Base-by-base conservation (phyloP, 768 basidiomycete species). In the Amanita rubescens region DNA sequence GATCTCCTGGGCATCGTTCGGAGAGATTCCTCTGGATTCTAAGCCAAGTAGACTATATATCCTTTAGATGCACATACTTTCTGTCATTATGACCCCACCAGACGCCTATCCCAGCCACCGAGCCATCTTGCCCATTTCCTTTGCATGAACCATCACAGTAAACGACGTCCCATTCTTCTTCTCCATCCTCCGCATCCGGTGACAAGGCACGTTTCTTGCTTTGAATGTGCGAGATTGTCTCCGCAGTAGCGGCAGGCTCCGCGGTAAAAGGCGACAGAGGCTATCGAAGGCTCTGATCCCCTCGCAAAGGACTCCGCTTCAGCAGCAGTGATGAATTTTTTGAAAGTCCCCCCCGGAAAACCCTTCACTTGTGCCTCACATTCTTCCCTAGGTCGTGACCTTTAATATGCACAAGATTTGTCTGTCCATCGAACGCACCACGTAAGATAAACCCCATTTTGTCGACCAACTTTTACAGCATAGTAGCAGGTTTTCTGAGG, bases 141-240 rank as follows among this genome's bases (percentile, higher is more conserved):
- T 79, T 81, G 58, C 91, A 93, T 5, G 92, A 87, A 10, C 94
- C 94, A 66, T 97, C 94, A 17, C 78, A 85, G 60, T 90, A 95
- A 1, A 93, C 93, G 11, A 87, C 70, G 50, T 73, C 68, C 59
- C 63, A 72, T 30, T 52, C 60, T 6, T 53, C 55, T 50, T 5
- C 10, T 11, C 71, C 71, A 25, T 72, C 70, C 25, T 60, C 56
- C 7, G 71, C 59, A 22, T 68, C 59, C 10, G 55, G 10, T 4
- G 60, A 50, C 35, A 58, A 57, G 7, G 51, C 59, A 20, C 69
- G 68, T 58, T 75, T 71, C 52, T 71, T 73, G 19, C 63, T 67
- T 49, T 66, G 70, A 35, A 34, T 14, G 43, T 52, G 17, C 11
- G 44, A 34, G 14, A 39, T 19, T 32, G 44, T 30, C 24, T 51